Evolutionary conservation across 2,329 filamentous ascomycete genomes (phyloP), one percentile per base, ranked within the genome.

Genomic region (Triangularia verruculosa): DNA sequence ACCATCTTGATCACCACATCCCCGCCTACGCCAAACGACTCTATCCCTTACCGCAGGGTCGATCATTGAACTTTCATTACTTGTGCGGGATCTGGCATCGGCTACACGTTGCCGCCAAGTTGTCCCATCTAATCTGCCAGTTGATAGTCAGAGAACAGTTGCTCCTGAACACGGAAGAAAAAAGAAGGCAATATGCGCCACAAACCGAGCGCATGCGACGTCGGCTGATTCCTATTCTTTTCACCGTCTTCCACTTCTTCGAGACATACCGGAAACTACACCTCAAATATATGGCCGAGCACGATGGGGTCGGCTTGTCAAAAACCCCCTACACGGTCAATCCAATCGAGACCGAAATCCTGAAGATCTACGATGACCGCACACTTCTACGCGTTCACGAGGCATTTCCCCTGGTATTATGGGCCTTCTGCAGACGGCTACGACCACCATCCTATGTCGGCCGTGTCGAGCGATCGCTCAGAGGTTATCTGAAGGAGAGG

Each of bases 221-320:
- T 65, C 81, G 86, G 57, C 76, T 89, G 8, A 86, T 88, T 61
- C 86, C 86, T 1, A 73, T 88, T 7, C 78, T 89, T 15, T 89
- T 89, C 68, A 88, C 86, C 12, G 78, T 88, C 24, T 89, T 89
- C 67, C 86, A 89, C 72, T 89, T 89, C 70, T 89, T 89, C 71
- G 86, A 89, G 72, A 86, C 80, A 0, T 88, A 87, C 70, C 83
- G 86, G 63, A 81, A 79, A 43, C 76, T 87, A 2, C 85, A 89
- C 68, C 73, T 87, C 7, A 75, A 85, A 67, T 84, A 85, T 65
- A 79, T 89, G 24, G 75, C 77, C 57, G 78, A 83, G 56, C 78
- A 85, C 61, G 76, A 75, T 43, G 82, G 83, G 12, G 77, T 82
- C 57, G 83, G 85, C 4, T 68, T 89, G 54, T 75, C 75, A 47